Evolutionary conservation across 768 basidiomycete species (phyloP).

Genomic region (Hydnum rufescens): DNA sequence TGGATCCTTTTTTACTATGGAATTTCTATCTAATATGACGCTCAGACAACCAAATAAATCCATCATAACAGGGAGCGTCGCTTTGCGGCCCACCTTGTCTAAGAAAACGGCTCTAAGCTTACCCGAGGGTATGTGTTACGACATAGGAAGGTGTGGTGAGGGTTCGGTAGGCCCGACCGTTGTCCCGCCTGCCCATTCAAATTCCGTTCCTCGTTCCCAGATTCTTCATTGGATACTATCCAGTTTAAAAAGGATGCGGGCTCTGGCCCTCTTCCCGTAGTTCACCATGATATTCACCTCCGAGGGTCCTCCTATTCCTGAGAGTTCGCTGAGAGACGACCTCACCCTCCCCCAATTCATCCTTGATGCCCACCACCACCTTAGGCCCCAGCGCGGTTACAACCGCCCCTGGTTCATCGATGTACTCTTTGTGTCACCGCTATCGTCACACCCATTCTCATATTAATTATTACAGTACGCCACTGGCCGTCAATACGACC

Average conservation of each 20-base stretch:
- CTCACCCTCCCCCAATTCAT: conserved; percentile 14
- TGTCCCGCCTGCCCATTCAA: too few relatives aligned
- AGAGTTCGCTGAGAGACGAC: conserved; percentile 3
- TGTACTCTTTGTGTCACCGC: background rate
- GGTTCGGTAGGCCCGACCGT: too few relatives aligned
- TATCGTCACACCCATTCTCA: background rate
- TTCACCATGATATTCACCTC: conserved; percentile 3
- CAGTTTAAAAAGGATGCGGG: too few relatives aligned
- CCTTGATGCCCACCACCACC: conserved; percentile 11
- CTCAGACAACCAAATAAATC: conserved; percentile 24
- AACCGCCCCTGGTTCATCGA: conserved; percentile 11
- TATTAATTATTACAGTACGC: background rate
- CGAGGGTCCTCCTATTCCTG: background rate
- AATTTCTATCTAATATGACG: background rate
- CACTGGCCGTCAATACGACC: background rate
- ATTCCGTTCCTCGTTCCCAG: too few relatives aligned
- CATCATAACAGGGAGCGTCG: conserved; percentile 64
- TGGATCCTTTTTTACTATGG: conserved; percentile 31
- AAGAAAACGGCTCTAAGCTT: too few relatives aligned
- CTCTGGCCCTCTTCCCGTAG: too few relatives aligned
- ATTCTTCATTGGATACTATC: too few relatives aligned
- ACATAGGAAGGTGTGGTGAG: too few relatives aligned
- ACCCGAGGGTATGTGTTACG: too few relatives aligned
- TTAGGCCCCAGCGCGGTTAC: conserved; percentile 9
- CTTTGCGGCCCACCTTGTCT: conserved; percentile 57